These are phyloP conservation scores for Chlamydomonas sphaeroides DNA, from an alignment of 139 green algal species.

Conservation along the genomic window DNA sequence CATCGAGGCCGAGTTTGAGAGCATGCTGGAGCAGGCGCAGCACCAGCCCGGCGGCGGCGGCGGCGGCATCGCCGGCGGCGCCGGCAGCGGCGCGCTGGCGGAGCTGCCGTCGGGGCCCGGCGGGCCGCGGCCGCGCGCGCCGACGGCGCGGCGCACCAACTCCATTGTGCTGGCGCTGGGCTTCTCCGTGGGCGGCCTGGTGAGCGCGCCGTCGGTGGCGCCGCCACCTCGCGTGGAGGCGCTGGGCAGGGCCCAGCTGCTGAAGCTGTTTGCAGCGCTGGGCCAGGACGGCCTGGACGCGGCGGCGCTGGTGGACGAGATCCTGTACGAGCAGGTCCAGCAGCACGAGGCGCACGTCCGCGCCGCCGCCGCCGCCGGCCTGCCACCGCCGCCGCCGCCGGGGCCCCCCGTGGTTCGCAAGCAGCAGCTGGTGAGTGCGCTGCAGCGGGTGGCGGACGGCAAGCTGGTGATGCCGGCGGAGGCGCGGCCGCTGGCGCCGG, in stretches of 20 bases:
- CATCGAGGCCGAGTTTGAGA: constrained; percentile 9
- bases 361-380: too few species aligned
- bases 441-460: neutral
- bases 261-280: neutral
- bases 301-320: neutral
- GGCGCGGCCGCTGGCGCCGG: neutral
- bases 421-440: neutral
- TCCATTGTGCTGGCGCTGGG: too few species aligned
- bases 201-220: too few species aligned
- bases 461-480: neutral
- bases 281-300: neutral
- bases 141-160: too few species aligned
- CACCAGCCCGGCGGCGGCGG: too few species aligned
- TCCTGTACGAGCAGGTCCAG: neutral
- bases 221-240: neutral
- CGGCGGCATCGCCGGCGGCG: too few species aligned
- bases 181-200: too few species aligned
- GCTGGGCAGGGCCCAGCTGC: neutral
- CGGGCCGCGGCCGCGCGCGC: too few species aligned
- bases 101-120: too few species aligned
- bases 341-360: too few species aligned
- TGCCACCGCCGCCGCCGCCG: too few species aligned
- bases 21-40: neutral
- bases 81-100: too few species aligned
- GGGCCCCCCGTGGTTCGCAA: neutral